Percentiles rank a stretch among this genome's conserved stretches.
Conservation (phyloP, 345 rosid genomes). For the Laguncularia racemosa region DNA sequence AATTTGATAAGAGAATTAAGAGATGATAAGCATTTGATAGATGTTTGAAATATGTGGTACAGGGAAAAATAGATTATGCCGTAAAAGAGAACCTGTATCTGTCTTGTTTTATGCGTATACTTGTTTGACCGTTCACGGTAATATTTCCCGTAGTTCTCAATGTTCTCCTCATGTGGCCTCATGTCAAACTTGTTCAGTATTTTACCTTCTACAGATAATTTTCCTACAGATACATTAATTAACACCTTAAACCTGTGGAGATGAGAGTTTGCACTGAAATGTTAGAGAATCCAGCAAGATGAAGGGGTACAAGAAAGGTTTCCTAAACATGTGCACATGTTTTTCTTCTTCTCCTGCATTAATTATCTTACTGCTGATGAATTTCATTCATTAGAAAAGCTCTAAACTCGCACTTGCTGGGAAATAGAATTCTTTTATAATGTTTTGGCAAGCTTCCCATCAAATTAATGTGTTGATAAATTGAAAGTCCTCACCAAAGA, state of each 20-base stretch:
- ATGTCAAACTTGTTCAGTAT: slow-evolving; percentile 75
- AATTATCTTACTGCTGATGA: too few species aligned
- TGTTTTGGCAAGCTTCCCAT: too few species aligned
- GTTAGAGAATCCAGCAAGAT: too few species aligned
- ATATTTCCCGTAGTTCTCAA: slow-evolving; percentile 68
- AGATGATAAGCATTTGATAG: neutral
- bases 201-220: slow-evolving; percentile 60
- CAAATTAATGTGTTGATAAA: too few species aligned
- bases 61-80: neutral
- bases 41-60: neutral
- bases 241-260: neutral
- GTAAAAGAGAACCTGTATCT: slow-evolving; percentile 49
- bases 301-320: too few species aligned
- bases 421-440: too few species aligned
- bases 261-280: neutral
- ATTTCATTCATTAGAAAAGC: too few species aligned
- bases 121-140: slow-evolving; percentile 77
- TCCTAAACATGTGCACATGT: too few species aligned
- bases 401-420: too few species aligned
- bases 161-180: slow-evolving; percentile 69
- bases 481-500: neutral
- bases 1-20: slow-evolving; percentile 4
- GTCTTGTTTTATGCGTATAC: slow-evolving; percentile 62
- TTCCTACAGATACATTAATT: slow-evolving; percentile 4
- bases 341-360: too few species aligned